Conservation (phyloP, 345 rosid genomes). For the Boechera divaricarpa region DNA sequence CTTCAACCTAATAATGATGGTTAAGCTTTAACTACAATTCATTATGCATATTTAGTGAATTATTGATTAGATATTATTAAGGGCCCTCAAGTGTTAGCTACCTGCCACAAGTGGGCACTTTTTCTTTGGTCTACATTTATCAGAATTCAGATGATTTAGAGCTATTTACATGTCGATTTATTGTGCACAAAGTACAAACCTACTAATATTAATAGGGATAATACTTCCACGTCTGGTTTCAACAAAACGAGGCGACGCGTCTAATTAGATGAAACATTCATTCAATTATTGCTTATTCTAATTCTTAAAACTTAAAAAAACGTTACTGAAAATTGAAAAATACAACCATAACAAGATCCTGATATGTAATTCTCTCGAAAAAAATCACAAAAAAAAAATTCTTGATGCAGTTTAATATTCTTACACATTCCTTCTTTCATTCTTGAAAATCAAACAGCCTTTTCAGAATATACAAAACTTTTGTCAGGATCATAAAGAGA, state of each 20-base stretch:
- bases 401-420: neutral
- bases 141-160: neutral
- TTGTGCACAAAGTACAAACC: neutral
- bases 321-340: neutral
- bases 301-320: neutral
- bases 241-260: conserved; percentile 20
- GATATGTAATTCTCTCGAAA: neutral
- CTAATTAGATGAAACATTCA: conserved; percentile 29
- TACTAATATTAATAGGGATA: neutral
- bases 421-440: neutral
- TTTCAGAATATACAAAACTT: conserved; percentile 7
- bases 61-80: conserved; percentile 26
- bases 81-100: conserved; percentile 35
- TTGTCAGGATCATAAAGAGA: neutral
- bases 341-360: neutral
- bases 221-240: conserved; percentile 12
- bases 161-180: conserved; percentile 23
- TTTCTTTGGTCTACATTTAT: conserved; percentile 1
- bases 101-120: conserved; percentile 21
- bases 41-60: conserved; percentile 36
- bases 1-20: conserved; percentile 24
- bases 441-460: conserved; percentile 18
- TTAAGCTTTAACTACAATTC: conserved; percentile 35
- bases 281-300: conserved; percentile 10
- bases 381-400: conserved; percentile 18